Base-by-base conservation (phyloP, 1,139 yeast species). In the Debaryomyces singareniensis region DNA sequence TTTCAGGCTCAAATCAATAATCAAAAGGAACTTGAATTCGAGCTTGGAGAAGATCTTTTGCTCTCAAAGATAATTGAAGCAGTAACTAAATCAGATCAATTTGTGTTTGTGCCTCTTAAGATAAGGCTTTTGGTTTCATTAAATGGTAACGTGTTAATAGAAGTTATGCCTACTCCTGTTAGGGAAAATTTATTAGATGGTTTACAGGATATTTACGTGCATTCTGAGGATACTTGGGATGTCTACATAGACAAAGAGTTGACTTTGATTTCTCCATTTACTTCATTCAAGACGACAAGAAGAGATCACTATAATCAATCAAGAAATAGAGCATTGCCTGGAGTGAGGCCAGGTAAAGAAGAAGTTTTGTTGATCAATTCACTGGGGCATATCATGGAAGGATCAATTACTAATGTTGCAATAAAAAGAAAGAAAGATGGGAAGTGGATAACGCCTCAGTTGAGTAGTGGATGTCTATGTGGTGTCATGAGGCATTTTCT, bases 261-360 rank as follows among this genome's bases (percentile, higher is more conserved):
- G 3, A 67, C 75, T 0, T 46, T 70, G 31, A 68, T 75, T 0
- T 75, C 93, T 0, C 85, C 89, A 2, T 85, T 82, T 51, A 86
- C 96, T 0, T 80, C 94, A 3, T 83, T 89, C 60, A 91, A 91
- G 50, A 91, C 97, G 0, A 85, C 96, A 0, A 58, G 65, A 20
- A 64, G 98, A 38, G 61, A 61, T 2, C 75, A 67, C 29, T 89
- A 89, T 51, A 68, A 61, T 26, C 62, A 51, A 3, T 81, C 96
- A 0, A 61, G 97, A 34, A 51, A 51, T 2, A 58, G 82, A 31
- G 37, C 54, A n/a, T 42, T 60, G 13, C 66, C 71, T 2, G 64
- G 65, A 4, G 33, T 37, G 10, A 45, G 47, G 3, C 60, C 68
- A 0, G 58, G 60, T 0, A 46, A 44, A 15, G 72, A 76, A 33